Base-by-base conservation (phyloP, 2,329 filamentous ascomycete species). In the Colletotrichum cereale region DNA sequence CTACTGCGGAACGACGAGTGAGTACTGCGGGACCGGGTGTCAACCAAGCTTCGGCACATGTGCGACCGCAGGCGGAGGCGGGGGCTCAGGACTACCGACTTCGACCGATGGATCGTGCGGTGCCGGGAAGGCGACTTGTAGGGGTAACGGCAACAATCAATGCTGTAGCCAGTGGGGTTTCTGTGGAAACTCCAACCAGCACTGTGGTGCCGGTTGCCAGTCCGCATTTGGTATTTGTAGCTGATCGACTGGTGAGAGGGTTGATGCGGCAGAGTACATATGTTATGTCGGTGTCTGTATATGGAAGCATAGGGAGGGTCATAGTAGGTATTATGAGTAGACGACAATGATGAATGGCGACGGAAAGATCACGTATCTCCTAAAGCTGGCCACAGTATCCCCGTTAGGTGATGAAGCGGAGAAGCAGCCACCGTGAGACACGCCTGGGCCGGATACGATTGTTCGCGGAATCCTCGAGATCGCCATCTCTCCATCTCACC, bases 151-250 rank as follows among this genome's bases (percentile, higher is more conserved):
- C 50, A 63, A 53, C 53, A 31, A 72, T 57, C 63, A 70, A 42
- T 76, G 75, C 57, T 76, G 75, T 52, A 75, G 74, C 21, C 14
- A 60, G 21, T 73, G 62, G 10, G 75, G 75, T 11, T 76, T 72
- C 56, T 76, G 75, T 36, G 75, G 75, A 16, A 62, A 61, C 7
- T 67, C 65, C 1, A 21, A 38, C 18, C 36, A 57, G 2, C 66
- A 74, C 57, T 76, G 74, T 29, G 75, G 75, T 42, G 24, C 42
- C 12, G 74, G 71, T 8, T 75, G 74, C 31, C 73, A 75, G 52
- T 11, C 47, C 12, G 52, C 47, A 5, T 75, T 71, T 64, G 75
- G 75, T 16, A 58, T 69, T 31, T 76, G 75, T 44, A 57, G 36
- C n/a, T 73, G 63, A 62, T 55, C 18, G 18, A 14, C 12, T 5